Conservation (phyloP, 176 grass and related monocot species). For the Musa schizocarpa region DNA sequence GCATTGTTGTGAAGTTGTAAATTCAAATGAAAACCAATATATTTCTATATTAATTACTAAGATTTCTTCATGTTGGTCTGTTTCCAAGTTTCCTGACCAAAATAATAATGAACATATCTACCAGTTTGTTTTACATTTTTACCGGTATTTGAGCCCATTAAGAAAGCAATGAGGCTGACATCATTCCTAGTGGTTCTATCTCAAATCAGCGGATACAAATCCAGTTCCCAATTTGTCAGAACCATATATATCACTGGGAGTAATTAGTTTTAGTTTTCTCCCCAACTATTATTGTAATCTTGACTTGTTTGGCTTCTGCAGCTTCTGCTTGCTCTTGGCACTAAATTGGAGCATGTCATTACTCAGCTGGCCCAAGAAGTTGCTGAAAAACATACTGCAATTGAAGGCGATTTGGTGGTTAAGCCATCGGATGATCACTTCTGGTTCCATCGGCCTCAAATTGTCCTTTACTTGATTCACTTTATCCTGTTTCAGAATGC, state of each 20-base stretch:
- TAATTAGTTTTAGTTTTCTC: no score
- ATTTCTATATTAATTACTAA: no score
- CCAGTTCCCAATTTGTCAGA: not conserved
- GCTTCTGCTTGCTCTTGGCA: conserved; percentile 73
- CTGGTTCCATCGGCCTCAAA: conserved; percentile 52
- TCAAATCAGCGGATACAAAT: no score
- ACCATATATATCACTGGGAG: not conserved
- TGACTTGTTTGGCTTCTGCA: conserved; percentile 19
- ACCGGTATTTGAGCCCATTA: not conserved
- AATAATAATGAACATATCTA: no score
- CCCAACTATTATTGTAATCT: conserved; percentile 1
- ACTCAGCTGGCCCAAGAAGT: conserved; percentile 67
- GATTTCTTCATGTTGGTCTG: no score
- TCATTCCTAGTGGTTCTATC: no score
- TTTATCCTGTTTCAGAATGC: conserved; percentile 95
- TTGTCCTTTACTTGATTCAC: conserved; percentile 77
- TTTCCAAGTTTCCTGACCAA: no score
- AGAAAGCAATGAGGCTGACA: no score
- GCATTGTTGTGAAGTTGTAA: no score
- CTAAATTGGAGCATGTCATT: conserved; percentile 91
- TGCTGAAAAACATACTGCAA: conserved; percentile 68
- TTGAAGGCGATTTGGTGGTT: conserved; percentile 66
- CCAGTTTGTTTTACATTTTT: not conserved
- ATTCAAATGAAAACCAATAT: no score
- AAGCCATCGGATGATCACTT: conserved; percentile 80